phyloP scores from a whole-genome alignment of 108 stramenopile species.

The Cyclotella atomus region DNA sequence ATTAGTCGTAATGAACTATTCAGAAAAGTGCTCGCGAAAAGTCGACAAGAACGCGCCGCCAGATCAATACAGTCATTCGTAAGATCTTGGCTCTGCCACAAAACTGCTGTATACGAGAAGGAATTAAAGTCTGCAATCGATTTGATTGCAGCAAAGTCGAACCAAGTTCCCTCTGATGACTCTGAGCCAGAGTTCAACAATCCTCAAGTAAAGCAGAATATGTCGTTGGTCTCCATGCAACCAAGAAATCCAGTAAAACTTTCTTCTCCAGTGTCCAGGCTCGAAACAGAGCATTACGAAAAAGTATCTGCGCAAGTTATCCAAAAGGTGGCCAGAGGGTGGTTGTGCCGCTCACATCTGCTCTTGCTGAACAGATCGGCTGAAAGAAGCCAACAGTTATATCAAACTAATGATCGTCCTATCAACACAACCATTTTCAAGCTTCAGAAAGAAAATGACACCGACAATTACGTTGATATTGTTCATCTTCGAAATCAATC shows the following conservation, averaged over 20 bases:
- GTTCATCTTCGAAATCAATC: too few species aligned
- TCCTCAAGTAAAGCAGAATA: too few species aligned
- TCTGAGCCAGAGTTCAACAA: too few species aligned
- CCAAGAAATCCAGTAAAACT: background rate
- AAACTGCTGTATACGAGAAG: background rate
- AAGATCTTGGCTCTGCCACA: constrained; percentile 12
- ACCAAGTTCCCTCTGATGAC: background rate
- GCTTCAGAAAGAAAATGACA: too few species aligned
- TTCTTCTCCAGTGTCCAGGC: background rate
- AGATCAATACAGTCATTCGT: background rate
- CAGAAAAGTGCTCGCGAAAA: too few species aligned
- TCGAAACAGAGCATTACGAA: background rate
- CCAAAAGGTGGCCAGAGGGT: constrained; percentile 16
- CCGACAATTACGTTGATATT: too few species aligned
- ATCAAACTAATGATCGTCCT: too few species aligned
- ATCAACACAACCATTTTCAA: too few species aligned
- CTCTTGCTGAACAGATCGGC: background rate
- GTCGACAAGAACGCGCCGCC: background rate
- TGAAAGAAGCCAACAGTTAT: background rate
- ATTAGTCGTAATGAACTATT: too few species aligned
- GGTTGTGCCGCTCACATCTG: background rate
- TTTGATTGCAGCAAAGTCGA: constrained; percentile 8
- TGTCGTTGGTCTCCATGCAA: too few species aligned
- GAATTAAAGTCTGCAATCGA: constrained; percentile 9
- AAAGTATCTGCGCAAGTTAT: background rate